Evolutionary conservation across 495 filamentous ascomycete species (phyloP), one percentile per base, ranked within the genome.

Genomic region (Lepraria neglecta): DNA sequence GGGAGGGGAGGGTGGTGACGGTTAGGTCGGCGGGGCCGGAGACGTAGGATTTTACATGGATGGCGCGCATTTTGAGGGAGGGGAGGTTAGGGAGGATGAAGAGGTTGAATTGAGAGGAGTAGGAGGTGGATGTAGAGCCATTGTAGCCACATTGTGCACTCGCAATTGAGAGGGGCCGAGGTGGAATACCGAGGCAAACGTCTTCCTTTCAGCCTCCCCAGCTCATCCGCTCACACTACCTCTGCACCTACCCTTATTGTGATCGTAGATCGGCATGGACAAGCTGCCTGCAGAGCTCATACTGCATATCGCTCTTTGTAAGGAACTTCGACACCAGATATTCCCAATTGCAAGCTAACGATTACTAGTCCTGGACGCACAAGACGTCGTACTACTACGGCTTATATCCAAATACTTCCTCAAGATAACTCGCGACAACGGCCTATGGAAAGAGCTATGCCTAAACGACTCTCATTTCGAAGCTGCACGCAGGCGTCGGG

Each of bases 281-380:
- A 78, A 70, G 44, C 81, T 94, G 38, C 89, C 89, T n/a, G 80
- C 82, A 68, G 89, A 94, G 74, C 82, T 92, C 59, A 70, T 91
- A 50, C 78, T 89, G 65, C 85, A 89, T 68, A 88, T 92, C 63
- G 72, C 87, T 60, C 82, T 84, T 51, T 88, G 86, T 91, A 76
- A 78, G 84, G 56, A 17, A 30, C 40, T 28, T 4, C n/a, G 52
- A 33, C 5, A 38, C 27, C n/a, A 38, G 21, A 63, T 52, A n/a
- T 47, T 43, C 30, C 38, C 54, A 31, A 15, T 19, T 58, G 46
- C 12, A 38, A 27, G 59, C 56, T 63, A 55, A 54, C n/a, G 12
- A 27, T 9, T 15, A 43, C 61, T 59, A 92, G 90, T 83, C 71
- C 84, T 95, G 61, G 79, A 85, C 21, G 80, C 86, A 31, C 70